Percentiles rank a stretch among this genome's conserved stretches.
Conservation (phyloP, 2,329 filamentous ascomycete genomes). For the Epichloe uncinata region DNA sequence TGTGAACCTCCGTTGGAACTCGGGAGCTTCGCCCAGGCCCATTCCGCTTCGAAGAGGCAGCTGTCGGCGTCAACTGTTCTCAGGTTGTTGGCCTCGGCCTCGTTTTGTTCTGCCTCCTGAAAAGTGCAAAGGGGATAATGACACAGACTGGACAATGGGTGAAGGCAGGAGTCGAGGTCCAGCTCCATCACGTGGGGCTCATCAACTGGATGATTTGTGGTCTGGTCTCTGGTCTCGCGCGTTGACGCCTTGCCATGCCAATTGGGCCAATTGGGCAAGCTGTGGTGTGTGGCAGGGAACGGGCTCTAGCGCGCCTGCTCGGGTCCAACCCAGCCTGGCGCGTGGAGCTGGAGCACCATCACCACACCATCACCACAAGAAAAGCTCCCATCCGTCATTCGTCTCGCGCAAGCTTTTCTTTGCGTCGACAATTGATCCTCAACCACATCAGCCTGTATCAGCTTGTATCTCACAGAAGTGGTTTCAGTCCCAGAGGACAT, state of each 20-base stretch:
- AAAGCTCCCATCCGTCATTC: constrained; percentile 4
- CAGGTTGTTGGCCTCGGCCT: background rate
- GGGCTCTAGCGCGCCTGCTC: background rate
- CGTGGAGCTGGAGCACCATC: constrained; percentile 6
- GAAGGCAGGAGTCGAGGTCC: background rate
- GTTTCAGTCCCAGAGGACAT: background rate
- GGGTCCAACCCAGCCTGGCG: background rate
- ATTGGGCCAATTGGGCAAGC: too few relatives aligned
- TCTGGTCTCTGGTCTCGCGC: background rate
- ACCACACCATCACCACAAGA: background rate
- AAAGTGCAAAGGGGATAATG: too few relatives aligned
- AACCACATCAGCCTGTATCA: background rate
- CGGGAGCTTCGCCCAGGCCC: background rate
- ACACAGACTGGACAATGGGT: background rate
- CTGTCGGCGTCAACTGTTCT: background rate
- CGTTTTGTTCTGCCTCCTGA: too few relatives aligned
- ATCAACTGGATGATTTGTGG: background rate
- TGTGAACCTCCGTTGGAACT: background rate
- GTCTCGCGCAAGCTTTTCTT: constrained; percentile 1
- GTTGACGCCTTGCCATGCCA: too few relatives aligned
- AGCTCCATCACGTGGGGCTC: constrained; percentile 7
- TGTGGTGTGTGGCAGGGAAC: too few relatives aligned
- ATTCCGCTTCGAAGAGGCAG: background rate
- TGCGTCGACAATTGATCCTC: background rate
- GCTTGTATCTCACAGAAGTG: background rate